These are phyloP conservation scores for Candolleomyces efflorescens DNA, from an alignment of 768 basidiomycete genomes.

Conservation along the genomic window DNA sequence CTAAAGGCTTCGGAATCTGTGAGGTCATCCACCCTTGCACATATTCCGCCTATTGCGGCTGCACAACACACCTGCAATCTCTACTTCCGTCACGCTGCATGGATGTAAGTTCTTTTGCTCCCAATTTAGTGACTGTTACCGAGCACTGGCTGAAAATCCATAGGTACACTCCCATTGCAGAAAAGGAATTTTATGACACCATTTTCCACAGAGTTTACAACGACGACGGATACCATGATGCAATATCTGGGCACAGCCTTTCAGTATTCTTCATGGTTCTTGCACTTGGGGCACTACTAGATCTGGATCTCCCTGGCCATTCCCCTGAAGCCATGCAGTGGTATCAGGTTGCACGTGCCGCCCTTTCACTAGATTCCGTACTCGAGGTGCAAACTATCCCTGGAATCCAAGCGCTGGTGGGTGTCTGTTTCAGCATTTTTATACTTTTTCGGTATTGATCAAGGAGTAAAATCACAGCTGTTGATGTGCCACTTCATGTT, in stretches of 20 bases:
- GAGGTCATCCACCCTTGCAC: conserved; percentile 39
- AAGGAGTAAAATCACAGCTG: conserved; percentile 36
- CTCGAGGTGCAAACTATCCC: conserved; percentile 60
- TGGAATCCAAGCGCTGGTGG: conserved; percentile 62
- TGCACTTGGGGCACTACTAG: conserved; percentile 58
- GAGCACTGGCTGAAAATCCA: background rate
- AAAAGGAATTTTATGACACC: conserved; percentile 49
- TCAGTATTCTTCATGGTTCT: conserved; percentile 62
- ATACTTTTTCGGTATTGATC: conserved; percentile 3
- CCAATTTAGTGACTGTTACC: background rate
- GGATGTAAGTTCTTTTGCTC: conserved; percentile 49
- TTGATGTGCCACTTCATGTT: conserved; percentile 56
- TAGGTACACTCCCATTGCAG: conserved; percentile 67
- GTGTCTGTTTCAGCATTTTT: conserved; percentile 16
- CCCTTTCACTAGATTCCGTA: conserved; percentile 57
- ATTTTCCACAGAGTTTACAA: conserved; percentile 54
- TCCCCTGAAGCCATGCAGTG: conserved; percentile 53
- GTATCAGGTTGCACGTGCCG: conserved; percentile 57
- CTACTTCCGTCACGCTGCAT: conserved; percentile 66
- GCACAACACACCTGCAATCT: conserved; percentile 41
- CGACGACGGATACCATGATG: conserved; percentile 31
- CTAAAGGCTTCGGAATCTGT: conserved; percentile 40
- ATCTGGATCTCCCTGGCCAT: conserved; percentile 51
- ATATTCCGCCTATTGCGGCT: conserved; percentile 38
- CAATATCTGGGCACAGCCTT: conserved; percentile 47